Evolutionary conservation across 257 asterid species (phyloP).

Genomic region (Petunia secreta): DNA sequence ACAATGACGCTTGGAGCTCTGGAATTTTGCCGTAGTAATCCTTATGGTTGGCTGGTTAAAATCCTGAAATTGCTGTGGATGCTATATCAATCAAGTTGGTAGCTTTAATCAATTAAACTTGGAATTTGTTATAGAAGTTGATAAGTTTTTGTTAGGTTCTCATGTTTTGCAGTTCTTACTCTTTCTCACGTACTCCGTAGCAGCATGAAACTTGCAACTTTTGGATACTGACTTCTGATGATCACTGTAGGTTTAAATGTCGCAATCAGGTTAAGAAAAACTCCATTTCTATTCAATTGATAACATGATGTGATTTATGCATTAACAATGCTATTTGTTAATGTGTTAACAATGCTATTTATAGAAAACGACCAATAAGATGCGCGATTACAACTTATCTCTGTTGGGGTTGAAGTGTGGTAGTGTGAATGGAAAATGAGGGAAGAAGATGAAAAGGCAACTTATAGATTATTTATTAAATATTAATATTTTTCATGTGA

Average conservation of each 20-base stretch:
- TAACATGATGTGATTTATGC: too few relatives aligned
- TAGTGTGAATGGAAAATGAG: too few relatives aligned
- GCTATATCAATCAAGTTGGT: slow-evolving; percentile 84
- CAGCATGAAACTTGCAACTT: slow-evolving; percentile 71
- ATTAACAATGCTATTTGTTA: too few relatives aligned
- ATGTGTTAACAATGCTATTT: too few relatives aligned
- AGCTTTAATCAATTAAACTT: neutral
- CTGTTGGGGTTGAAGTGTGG: too few relatives aligned
- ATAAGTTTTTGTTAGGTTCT: neutral
- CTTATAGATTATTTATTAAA: too few relatives aligned
- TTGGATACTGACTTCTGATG: slow-evolving; percentile 61
- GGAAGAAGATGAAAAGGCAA: too few relatives aligned
- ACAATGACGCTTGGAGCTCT: slow-evolving; percentile 67
- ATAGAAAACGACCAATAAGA: too few relatives aligned
- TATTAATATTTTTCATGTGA: too few relatives aligned
- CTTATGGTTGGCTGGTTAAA: slow-evolving; percentile 82
- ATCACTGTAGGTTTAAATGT: slow-evolving; percentile 82
- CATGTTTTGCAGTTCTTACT: neutral
- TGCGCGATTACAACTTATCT: too few relatives aligned
- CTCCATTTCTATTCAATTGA: neutral
- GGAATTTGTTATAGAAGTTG: neutral
- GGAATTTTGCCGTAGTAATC: slow-evolving; percentile 72
- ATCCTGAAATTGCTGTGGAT: slow-evolving; percentile 79
- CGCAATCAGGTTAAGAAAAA: slow-evolving; percentile 61
- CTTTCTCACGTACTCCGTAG: slow-evolving; percentile 14